Evolutionary conservation across 495 filamentous ascomycete genomes (phyloP), one percentile per base, ranked within the genome.

Genomic region (Glonium stellatum): DNA sequence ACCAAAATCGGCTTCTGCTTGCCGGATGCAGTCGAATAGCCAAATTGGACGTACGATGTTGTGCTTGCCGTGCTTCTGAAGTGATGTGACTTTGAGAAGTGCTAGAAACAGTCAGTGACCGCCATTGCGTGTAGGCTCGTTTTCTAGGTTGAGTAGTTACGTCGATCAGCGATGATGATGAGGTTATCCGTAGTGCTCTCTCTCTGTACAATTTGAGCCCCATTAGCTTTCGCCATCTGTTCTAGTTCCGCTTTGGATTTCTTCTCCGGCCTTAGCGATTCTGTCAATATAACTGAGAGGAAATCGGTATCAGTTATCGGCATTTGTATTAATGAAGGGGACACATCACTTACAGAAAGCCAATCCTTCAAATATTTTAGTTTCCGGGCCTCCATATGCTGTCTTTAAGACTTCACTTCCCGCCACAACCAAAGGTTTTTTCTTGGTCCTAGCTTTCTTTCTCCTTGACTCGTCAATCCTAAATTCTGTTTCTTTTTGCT

Each of bases 181-280:
- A 84, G 88, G 42, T 77, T 72, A 4, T 79, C 71, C 15, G 73
- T 78, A 11, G 84, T 80, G 48, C 73, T 84, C 25, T 88, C 80
- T 8, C 82, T 84, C 69, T 96, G 90, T 46, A 84, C 86, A 46
- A 96, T 81, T 39, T 76, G 83, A n/a, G 91, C 93, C 22, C 93
- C 95, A 57, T 97, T 83, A 21, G 83, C 78, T 71, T 97, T 97
- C 65, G 97, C 81, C 0, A 97, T 76, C 44, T 84, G 79, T 69
- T 97, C 92, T n/a, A 97, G 73, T 52, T 92, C 84, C 0, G 80
- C 76, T 68, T 97, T 97, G 31, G 80, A 77, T 67, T 82, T 87
- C 74, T 90, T 92, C 15, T 74, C 67, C 8, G 83, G 82, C 12
- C 71, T 64, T 12, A 70, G 66, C 5, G 79, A 77, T 41, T 87